phyloP scores from a whole-genome alignment of 345 rosid genomes.

The Populus alba region DNA sequence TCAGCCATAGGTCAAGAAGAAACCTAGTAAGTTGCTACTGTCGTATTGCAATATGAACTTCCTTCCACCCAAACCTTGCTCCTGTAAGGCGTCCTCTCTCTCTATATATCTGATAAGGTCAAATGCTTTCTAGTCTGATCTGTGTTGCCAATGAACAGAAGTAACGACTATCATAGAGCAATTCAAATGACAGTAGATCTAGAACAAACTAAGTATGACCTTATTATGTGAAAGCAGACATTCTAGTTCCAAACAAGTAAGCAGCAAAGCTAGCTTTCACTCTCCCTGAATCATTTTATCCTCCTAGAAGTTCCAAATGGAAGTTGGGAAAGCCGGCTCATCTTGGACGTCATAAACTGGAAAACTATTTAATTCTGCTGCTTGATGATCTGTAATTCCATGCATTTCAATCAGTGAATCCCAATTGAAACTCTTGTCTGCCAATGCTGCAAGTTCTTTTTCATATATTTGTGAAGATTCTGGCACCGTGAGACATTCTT shows the following conservation, averaged over 20 bases:
- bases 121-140: neutral
- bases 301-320: conserved; percentile 66
- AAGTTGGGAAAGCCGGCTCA: conserved; percentile 46
- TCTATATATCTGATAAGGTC: conserved; percentile 4
- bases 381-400: conserved; percentile 34
- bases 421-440: conserved; percentile 62
- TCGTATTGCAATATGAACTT: neutral
- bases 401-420: conserved; percentile 65
- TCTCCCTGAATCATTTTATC: neutral
- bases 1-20: neutral
- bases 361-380: conserved; percentile 36
- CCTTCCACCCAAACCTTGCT: too few species aligned
- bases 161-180: neutral
- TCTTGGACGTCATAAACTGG: conserved; percentile 55
- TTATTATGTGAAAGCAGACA: neutral
- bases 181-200: conserved; percentile 4
- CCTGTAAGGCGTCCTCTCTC: neutral
- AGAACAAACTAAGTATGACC: neutral
- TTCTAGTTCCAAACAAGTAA: neutral
- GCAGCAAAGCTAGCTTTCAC: neutral
- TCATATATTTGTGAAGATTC: conserved; percentile 40
- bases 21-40: neutral
- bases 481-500: conserved; percentile 19
- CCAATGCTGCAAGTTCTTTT: conserved; percentile 34
- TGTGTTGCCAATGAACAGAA: neutral